phyloP scores from a whole-genome alignment of 2,329 filamentous ascomycete genomes.

The Ophiostoma himal-ulmi region DNA sequence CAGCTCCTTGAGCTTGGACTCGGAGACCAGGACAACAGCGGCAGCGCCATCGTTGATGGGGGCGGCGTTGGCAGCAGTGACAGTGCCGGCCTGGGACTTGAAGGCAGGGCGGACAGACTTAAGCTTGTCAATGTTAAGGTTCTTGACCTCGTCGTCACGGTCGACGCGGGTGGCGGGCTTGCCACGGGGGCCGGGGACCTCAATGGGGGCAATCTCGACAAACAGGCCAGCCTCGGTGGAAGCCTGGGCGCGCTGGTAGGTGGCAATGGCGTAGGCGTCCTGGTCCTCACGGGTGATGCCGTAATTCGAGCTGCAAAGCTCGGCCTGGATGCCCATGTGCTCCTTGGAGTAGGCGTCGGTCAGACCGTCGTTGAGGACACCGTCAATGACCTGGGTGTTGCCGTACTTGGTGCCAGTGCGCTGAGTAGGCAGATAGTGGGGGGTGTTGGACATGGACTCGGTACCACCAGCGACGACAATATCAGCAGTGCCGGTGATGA shows the following conservation, averaged over 20 bases:
- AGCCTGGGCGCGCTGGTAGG: constrained; percentile 87
- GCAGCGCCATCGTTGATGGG: constrained; percentile 93
- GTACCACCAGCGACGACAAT: constrained; percentile 90
- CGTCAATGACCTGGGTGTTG: constrained; percentile 81
- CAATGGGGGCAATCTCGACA: constrained; percentile 82
- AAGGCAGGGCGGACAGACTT: constrained; percentile 80
- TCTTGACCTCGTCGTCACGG: constrained; percentile 93
- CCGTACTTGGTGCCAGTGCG: constrained; percentile 91
- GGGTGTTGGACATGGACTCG: constrained; percentile 97
- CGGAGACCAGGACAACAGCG: constrained; percentile 87
- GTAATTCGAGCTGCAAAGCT: constrained; percentile 86
- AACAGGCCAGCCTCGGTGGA: constrained; percentile 79
- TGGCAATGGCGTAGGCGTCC: constrained; percentile 92
- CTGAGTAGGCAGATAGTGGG: constrained; percentile 87
- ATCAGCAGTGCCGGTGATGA: constrained; percentile 90
- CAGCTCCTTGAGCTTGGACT: constrained; percentile 88
- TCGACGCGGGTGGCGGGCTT: constrained; percentile 79
- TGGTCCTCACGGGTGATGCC: constrained; percentile 75
- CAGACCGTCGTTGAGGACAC: constrained; percentile 87
- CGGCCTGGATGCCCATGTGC: constrained; percentile 90
- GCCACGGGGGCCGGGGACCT: constrained; percentile 80
- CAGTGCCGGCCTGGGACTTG: constrained; percentile 72
- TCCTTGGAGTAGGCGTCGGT: constrained; percentile 89
- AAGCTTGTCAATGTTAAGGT: constrained; percentile 79
- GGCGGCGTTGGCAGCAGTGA: constrained; percentile 94